These are phyloP conservation scores for Psilocybe sp. DNA, from an alignment of 768 basidiomycete species.

Conservation along the genomic window DNA sequence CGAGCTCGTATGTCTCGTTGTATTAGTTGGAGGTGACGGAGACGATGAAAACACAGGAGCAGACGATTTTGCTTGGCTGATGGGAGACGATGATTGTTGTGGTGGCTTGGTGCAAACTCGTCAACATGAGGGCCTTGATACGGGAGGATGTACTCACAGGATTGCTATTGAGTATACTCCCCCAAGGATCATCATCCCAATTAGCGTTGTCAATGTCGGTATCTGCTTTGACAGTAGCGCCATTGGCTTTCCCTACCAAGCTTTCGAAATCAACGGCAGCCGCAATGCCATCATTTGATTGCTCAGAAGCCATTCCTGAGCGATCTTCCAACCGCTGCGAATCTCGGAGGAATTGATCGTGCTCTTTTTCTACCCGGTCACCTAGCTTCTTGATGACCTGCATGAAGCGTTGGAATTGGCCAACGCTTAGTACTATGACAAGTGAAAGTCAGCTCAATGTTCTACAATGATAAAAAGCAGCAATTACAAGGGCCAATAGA, in stretches of 20 bases:
- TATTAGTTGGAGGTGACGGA: slow-evolving; percentile 18
- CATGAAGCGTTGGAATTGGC: slow-evolving; percentile 95
- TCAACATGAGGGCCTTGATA: slow-evolving; percentile 1
- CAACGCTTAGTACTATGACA: slow-evolving; percentile 65
- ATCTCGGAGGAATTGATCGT: slow-evolving; percentile 88
- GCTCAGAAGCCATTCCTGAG: slow-evolving; percentile 49
- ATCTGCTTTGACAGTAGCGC: slow-evolving; percentile 44
- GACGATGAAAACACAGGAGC: slow-evolving; percentile 2
- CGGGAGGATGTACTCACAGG: slow-evolving; percentile 16
- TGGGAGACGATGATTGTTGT: slow-evolving; percentile 18
- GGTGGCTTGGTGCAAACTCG: slow-evolving; percentile 9
- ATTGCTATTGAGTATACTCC: slow-evolving; percentile 61
- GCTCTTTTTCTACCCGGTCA: slow-evolving; percentile 89
- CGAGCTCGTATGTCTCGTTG: slow-evolving; percentile 13
- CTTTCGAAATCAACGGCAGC: slow-evolving; percentile 74
- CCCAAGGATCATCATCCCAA: slow-evolving; percentile 89
- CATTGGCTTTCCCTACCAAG: slow-evolving; percentile 63
- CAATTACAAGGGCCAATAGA: slow-evolving; percentile 88
- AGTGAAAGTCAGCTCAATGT: slow-evolving; percentile 4
- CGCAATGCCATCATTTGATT: slow-evolving; percentile 32
- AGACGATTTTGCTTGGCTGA: slow-evolving; percentile 8
- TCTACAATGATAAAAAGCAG: not conserved
- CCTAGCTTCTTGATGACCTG: slow-evolving; percentile 70
- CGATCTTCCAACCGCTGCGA: slow-evolving; percentile 87
- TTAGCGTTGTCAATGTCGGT: slow-evolving; percentile 33